Evolutionary conservation across 2,329 filamentous ascomycete species (phyloP), one percentile per base, ranked within the genome.

Genomic region (Aureobasidium sp.): DNA sequence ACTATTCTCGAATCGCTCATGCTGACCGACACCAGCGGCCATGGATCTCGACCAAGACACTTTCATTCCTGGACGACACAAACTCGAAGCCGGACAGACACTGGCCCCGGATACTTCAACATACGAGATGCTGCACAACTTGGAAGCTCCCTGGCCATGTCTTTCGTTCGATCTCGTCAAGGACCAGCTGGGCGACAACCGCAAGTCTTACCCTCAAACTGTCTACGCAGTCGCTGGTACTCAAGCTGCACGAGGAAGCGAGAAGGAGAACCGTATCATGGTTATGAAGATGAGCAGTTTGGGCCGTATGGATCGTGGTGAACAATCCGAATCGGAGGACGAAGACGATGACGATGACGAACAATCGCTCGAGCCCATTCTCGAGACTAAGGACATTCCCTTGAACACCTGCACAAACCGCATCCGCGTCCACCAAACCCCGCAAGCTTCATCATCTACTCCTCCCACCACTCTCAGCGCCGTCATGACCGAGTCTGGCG

Each of bases 21-120:
- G 26, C 55, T 59, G 20, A 59, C 27, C 3, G 12, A 20, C 24
- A 17, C 17, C 4, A 39, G 87, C 87, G 70, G 89, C 87, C 55
- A 97, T 97, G 92, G 90, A 97, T 47, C 85, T 97, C 59, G 93
- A 97, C 76, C 89, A 93, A 71, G 87, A 89, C 74, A 96, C 92
- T 44, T 99, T 97, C 76, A 97, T 99, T 70, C 92, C 96, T 67
- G 94, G 94, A 66, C 86, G 94, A 71, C 91, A 92, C 75, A 93
- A 94, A 78, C 84, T 97, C 66, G 90, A 91, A 66, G 87, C 91
- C 13, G 93, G 92, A 69, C 92, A 97, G 80, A 92, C 91, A 5
- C 83, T 99, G 62, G 86, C 92, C 3, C 93, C 94, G 15, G 94
- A 99, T 76, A 82, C 90, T 63, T 90, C 89, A n/a, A 93, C 93